Evolutionary conservation across 768 basidiomycete genomes (phyloP).

Genomic region (Trametes gibbosa): DNA sequence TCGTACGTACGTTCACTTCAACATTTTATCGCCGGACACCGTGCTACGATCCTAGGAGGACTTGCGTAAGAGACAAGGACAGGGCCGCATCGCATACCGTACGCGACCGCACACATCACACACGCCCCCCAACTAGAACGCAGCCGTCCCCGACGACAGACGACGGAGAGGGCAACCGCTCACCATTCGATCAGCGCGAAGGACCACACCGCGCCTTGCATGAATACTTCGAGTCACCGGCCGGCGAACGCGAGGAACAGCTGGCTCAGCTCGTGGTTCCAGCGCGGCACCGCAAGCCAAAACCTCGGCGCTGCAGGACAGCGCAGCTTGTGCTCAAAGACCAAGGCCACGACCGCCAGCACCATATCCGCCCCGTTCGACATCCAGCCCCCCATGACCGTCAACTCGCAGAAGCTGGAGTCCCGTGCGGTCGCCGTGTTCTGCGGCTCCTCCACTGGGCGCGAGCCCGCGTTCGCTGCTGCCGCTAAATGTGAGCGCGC

Average conservation of each 20-base stretch:
- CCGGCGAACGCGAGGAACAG: not conserved
- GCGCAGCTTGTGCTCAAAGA: too few relatives aligned
- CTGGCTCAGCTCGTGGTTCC: conserved; percentile 12
- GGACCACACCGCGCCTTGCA: too few relatives aligned
- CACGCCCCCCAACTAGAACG: not conserved
- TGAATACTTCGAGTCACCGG: not conserved
- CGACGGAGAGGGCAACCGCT: too few relatives aligned
- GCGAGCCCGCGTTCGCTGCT: conserved; percentile 52
- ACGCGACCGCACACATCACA: not conserved
- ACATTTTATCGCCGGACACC: too few relatives aligned
- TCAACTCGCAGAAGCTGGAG: conserved; percentile 5
- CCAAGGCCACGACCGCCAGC: not conserved
- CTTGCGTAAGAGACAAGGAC: not conserved
- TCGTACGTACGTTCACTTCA: not conserved
- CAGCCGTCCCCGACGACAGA: not conserved
- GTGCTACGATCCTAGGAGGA: too few relatives aligned
- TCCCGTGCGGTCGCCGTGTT: conserved; percentile 68
- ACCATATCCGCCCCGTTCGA: conserved; percentile 14
- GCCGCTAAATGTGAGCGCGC: conserved; percentile 69
- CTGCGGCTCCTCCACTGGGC: conserved; percentile 77
- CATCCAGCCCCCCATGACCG: conserved; percentile 12
- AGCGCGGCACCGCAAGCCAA: conserved; percentile 5
- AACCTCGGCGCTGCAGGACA: not conserved
- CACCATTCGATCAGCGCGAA: too few relatives aligned
- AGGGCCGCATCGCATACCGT: not conserved